These are phyloP conservation scores for Fusarium pseudocircinatum DNA, from an alignment of 2,329 filamentous ascomycete species.

Conservation along the genomic window DNA sequence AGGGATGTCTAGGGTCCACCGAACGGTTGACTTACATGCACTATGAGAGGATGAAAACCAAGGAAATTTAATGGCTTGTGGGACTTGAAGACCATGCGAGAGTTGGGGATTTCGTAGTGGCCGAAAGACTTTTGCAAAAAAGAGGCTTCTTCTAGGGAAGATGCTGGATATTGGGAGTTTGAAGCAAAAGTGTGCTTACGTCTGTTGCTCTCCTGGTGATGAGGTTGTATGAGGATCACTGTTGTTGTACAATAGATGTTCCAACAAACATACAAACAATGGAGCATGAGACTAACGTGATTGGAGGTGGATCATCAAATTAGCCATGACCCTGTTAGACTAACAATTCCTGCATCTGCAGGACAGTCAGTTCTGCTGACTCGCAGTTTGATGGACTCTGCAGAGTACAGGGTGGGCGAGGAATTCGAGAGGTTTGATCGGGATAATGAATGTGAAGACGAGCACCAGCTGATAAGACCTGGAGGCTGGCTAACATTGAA, in stretches of 20 bases:
- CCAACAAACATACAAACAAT: not conserved
- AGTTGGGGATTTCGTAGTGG: conserved; percentile 19
- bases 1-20: conserved; percentile 32
- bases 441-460: not conserved
- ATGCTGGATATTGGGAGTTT: not conserved
- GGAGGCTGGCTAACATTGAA: not conserved
- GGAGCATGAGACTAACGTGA: not conserved
- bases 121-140: not conserved
- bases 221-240: not conserved
- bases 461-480: not conserved
- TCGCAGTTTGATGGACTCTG: conserved; percentile 18
- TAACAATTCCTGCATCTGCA: conserved; percentile 20
- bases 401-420: conserved; percentile 1
- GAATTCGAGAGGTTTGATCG: not conserved
- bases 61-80: conserved; percentile 35
- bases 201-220: not conserved
- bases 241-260: not conserved
- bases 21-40: conserved; percentile 33
- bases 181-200: not conserved
- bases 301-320: conserved; percentile 36
- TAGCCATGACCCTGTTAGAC: conserved; percentile 26
- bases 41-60: conserved; percentile 32
- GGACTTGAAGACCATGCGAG: conserved; percentile 26
- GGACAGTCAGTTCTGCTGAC: conserved; percentile 24
- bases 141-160: not conserved